Base-by-base conservation (phyloP, 2,329 filamentous ascomycete genomes). In the Penicillium sp. region DNA sequence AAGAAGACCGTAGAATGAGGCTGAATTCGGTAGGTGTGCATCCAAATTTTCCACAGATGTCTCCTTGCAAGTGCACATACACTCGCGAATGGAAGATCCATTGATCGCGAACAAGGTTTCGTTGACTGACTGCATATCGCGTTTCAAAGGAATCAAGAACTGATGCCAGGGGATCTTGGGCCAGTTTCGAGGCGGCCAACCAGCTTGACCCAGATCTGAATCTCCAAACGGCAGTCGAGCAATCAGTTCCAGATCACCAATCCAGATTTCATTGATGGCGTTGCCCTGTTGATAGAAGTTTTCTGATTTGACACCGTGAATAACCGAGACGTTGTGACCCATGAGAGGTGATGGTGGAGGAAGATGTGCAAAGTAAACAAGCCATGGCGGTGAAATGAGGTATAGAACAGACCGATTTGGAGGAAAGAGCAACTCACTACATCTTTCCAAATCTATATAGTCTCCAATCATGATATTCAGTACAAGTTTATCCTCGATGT, bases 141-240 rank as follows among this genome's bases (percentile, higher is more conserved):
- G 55, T 35, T 53, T 55, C 27, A 62, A 33, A 6, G 61, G 62
- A 11, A 65, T 65, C 27, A 64, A 57, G 23, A 66, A 66, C 12
- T 64, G 59, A 48, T 59, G 60, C 62, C 62, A 65, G 2, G 62
- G 60, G 20, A 64, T 61, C 31, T 65, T 66, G 3, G 62, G 62
- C 37, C 52, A 60, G 17, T 50, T 51, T 7, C 52, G 50, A 4
- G 43, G 37, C 1, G 59, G 56, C 61, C 61, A 65, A 8, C 52
- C 53, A 4, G 62, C 59, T 45, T 66, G 62, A 5, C 53, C 60
- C 35, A 64, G 51, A 32, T 66, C 61, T 6, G 60, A 62, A 38
- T 62, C 61, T 1, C 60, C 60, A 39, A 66, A 66, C 2, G 62
- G 62, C 2, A 66, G 49, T 28, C 59, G 61, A 6, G 62, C 65